Evolutionary conservation across 1,284 basidiomycete genomes (phyloP), one percentile per base, ranked within the genome.

Genomic region (Sphaerobolus stellatus): DNA sequence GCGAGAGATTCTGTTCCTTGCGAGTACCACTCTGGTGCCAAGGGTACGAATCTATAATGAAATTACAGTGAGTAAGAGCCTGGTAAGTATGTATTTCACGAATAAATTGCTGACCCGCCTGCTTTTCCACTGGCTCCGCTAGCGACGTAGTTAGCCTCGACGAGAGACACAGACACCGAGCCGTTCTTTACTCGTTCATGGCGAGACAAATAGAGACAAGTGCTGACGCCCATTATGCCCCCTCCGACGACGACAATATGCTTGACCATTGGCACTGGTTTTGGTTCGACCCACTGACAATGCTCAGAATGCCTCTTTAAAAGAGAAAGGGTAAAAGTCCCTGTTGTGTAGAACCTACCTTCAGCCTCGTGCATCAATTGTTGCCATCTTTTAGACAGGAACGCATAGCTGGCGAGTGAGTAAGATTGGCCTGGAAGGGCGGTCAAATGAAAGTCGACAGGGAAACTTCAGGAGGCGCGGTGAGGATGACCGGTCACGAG

Each of bases 11-110:
- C 66, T 31, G 78, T 75, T 13, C 76, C 70, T 24, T 67, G 66
- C 3, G 72, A 71, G 64, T 84, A 83, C 86, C 85, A 88, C 66
- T 87, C 82, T 54, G 77, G 71, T 2, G 86, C 84, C 46, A 88
- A 67, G n/a, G n/a, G n/a, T n/a, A n/a, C n/a, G n/a, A n/a, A n/a
- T n/a, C n/a, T n/a, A n/a, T n/a, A n/a, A n/a, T n/a, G 60, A 87
- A 82, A 5, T 40, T 51, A 18, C 16, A 38, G 24, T 9, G 25
- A 20, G 31, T 51, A 11, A 44, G 22, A 30, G 18, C 27, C 36
- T 18, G 24, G n/a, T n/a, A n/a, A n/a, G n/a, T n/a, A n/a, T n/a
- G n/a, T n/a, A n/a, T n/a, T n/a, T n/a, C n/a, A n/a, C n/a, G n/a
- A 14, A 33, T 48, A 13, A 22, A 33, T 14, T 18, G 28, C 9